Evolutionary conservation across 177 flowering plant species (phyloP).

Genomic region (Telopea speciosissima): DNA sequence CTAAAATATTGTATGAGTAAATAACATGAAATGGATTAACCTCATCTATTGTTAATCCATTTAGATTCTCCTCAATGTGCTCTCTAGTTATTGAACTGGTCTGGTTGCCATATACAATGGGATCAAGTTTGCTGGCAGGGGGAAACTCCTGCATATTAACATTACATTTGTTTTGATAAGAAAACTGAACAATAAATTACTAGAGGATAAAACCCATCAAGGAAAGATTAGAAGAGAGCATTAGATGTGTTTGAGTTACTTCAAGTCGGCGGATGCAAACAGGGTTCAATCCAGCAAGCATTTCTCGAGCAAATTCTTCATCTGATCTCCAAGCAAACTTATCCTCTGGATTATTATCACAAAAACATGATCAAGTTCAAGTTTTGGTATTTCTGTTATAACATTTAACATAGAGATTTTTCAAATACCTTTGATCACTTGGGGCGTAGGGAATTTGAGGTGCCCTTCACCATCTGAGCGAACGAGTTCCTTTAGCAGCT

Average conservation of each 20-base stretch:
- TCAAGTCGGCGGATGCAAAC: slow-evolving; percentile 56
- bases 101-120: slow-evolving; percentile 58
- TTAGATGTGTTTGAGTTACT: slow-evolving; percentile 30
- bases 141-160: slow-evolving; percentile 64
- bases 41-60: slow-evolving; percentile 55
- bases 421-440: slow-evolving; percentile 59
- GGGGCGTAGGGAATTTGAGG: slow-evolving; percentile 71
- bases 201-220: too few species aligned
- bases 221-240: background rate
- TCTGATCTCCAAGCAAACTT: slow-evolving; percentile 90
- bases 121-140: slow-evolving; percentile 71
- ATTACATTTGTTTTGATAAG: background rate
- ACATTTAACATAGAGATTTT: background rate
- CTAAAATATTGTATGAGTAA: too few species aligned
- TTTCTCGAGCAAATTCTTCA: slow-evolving; percentile 87
- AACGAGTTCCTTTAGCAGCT: slow-evolving; percentile 63
- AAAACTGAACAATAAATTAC: too few species aligned
- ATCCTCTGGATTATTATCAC: slow-evolving; percentile 39
- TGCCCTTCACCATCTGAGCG: slow-evolving; percentile 57
- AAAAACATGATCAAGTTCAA: background rate
- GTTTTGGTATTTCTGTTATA: background rate
- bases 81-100: slow-evolving; percentile 57
- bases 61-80: slow-evolving; percentile 53
- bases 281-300: slow-evolving; percentile 95
- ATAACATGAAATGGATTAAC: slow-evolving; percentile 23